Conservation (phyloP, 345 rosid species). For the Balakata baccata region DNA sequence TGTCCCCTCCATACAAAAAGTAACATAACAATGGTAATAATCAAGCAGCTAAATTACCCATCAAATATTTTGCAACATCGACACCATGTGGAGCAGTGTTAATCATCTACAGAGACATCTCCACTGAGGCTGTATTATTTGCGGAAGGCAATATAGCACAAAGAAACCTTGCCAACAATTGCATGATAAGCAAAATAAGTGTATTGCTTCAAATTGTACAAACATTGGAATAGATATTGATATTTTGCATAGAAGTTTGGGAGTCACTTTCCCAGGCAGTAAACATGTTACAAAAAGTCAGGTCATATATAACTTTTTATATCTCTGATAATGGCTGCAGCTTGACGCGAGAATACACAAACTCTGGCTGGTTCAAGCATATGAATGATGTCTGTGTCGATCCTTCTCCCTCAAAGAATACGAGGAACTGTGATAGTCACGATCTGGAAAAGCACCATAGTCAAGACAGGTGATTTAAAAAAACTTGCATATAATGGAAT, state of each 20-base stretch:
- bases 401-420: conserved; percentile 68
- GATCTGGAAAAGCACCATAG: conserved; percentile 36
- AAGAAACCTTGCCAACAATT: no score
- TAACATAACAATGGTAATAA: no score
- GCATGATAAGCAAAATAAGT: no score
- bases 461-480: neutral
- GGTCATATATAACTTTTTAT: neutral
- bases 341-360: neutral
- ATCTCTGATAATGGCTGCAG: neutral
- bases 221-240: no score
- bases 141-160: no score
- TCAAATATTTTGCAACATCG: no score
- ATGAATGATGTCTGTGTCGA: conserved; percentile 48
- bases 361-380: conserved; percentile 16
- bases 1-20: no score
- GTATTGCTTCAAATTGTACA: no score
- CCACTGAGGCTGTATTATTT: no score
- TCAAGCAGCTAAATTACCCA: no score
- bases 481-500: neutral
- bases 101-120: no score
- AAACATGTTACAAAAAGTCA: neutral
- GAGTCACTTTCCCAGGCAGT: neutral
- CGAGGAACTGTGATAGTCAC: conserved; percentile 50
- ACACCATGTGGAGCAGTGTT: no score
- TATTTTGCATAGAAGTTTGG: neutral